phyloP scores from a whole-genome alignment of 768 basidiomycete genomes.

The Serendipita sp. region DNA sequence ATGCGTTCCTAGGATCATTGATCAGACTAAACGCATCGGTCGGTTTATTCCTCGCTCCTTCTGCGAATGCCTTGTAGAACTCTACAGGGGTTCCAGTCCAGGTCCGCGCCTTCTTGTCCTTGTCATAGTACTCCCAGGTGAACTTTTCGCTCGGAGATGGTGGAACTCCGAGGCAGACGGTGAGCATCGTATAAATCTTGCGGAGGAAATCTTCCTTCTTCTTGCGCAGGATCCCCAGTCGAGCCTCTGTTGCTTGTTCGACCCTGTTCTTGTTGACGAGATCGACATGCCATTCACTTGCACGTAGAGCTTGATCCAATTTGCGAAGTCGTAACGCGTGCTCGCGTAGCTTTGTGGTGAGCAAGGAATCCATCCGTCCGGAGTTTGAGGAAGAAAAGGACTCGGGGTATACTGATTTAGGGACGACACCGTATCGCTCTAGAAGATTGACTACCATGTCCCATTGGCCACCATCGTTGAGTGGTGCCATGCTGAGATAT shows the following conservation, averaged over 20 bases:
- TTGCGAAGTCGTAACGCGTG: slow-evolving; percentile 68
- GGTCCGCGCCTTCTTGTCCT: slow-evolving; percentile 52
- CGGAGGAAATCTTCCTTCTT: slow-evolving; percentile 77
- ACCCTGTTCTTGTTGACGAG: slow-evolving; percentile 7
- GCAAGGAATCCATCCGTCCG: slow-evolving; percentile 51
- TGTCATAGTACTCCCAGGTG: slow-evolving; percentile 79
- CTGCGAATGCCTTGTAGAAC: slow-evolving; percentile 42
- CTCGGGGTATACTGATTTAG: slow-evolving; percentile 70
- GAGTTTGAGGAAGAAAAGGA: slow-evolving; percentile 69
- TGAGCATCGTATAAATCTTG: slow-evolving; percentile 73
- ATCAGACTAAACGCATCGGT: slow-evolving; percentile 80
- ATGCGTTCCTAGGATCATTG: slow-evolving; percentile 82
- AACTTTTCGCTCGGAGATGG: slow-evolving; percentile 57
- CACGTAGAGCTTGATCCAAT: slow-evolving; percentile 34
- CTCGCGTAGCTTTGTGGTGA: slow-evolving; percentile 86
- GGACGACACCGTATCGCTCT: slow-evolving; percentile 74
- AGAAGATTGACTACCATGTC: slow-evolving; percentile 72
- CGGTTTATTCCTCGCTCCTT: slow-evolving; percentile 28
- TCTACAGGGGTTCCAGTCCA: slow-evolving; percentile 75
- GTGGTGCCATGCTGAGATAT: slow-evolving; percentile 58
- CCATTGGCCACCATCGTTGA: slow-evolving; percentile 90
- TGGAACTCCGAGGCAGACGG: slow-evolving; percentile 74
- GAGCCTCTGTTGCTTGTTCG: slow-evolving; percentile 16
- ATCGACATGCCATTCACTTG: slow-evolving; percentile 4
- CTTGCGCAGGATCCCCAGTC: slow-evolving; percentile 43